Conservation (phyloP, 2,329 filamentous ascomycete genomes). For the Ambrosiella beaveri region DNA sequence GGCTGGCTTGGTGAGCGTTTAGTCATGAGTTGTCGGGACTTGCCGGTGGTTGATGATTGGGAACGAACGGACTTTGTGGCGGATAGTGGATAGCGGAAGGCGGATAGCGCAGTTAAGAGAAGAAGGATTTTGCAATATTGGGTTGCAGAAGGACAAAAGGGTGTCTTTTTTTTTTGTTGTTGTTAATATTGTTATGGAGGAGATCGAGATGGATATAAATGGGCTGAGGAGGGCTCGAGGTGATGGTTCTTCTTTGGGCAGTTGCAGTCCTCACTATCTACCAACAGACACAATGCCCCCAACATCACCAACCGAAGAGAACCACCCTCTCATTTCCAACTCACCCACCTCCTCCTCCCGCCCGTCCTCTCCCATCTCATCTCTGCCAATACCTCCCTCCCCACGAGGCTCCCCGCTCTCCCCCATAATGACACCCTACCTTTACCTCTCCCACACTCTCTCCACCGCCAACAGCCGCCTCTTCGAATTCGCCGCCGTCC, state of each 20-base stretch:
- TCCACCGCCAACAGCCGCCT: slow-evolving; percentile 48
- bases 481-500: slow-evolving; percentile 45
- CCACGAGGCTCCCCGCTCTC: neutral
- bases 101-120: neutral
- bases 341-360: neutral
- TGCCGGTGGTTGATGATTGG: neutral
- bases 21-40: neutral
- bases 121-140: neutral
- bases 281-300: neutral
- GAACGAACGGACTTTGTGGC: neutral
- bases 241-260: too few relatives aligned
- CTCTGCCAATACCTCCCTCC: neutral
- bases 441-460: slow-evolving; percentile 43
- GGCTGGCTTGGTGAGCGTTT: neutral
- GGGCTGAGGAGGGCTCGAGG: too few relatives aligned
- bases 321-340: too few relatives aligned
- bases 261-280: too few relatives aligned
- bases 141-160: neutral
- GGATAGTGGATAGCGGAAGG: neutral
- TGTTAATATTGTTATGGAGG: too few relatives aligned
- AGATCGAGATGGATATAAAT: too few relatives aligned
- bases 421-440: slow-evolving; percentile 15
- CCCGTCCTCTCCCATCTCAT: neutral
- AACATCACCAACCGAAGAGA: neutral
- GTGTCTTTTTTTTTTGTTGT: too few relatives aligned